Conservation (phyloP, 2,329 filamentous ascomycete species). For the Paecilomyces niveus region DNA sequence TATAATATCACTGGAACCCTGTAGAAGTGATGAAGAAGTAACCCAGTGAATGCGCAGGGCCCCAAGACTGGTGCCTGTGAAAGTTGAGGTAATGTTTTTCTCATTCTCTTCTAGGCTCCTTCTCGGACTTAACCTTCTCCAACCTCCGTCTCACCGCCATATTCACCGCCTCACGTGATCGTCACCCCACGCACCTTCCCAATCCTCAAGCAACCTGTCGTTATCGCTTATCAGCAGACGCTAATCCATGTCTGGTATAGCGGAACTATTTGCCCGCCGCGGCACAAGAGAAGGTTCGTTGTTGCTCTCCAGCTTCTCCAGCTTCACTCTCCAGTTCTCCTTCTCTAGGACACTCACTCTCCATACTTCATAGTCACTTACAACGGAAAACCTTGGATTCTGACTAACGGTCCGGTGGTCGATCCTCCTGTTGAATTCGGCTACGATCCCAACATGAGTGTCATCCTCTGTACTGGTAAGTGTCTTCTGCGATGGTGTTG, state of each 20-base stretch:
- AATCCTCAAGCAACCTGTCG: background rate
- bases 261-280: background rate
- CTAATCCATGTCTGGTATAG: background rate
- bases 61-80: background rate
- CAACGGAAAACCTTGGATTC: background rate
- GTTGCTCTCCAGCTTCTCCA: conserved; percentile 2
- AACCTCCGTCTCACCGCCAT: background rate
- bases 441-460: conserved; percentile 45
- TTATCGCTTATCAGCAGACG: background rate
- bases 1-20: too few species aligned
- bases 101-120: background rate
- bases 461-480: conserved; percentile 61
- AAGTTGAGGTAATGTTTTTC: background rate
- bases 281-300: conserved; percentile 1
- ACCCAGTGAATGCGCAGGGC: too few species aligned
- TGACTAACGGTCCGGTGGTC: background rate
- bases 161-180: background rate
- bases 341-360: background rate
- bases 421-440: background rate
- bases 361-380: background rate
- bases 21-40: background rate
- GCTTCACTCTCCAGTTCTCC: background rate
- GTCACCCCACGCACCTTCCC: background rate
- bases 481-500: background rate
- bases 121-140: background rate